Conservation (phyloP, 2,329 filamentous ascomycete species). For the Stachybotrys chartarum region DNA sequence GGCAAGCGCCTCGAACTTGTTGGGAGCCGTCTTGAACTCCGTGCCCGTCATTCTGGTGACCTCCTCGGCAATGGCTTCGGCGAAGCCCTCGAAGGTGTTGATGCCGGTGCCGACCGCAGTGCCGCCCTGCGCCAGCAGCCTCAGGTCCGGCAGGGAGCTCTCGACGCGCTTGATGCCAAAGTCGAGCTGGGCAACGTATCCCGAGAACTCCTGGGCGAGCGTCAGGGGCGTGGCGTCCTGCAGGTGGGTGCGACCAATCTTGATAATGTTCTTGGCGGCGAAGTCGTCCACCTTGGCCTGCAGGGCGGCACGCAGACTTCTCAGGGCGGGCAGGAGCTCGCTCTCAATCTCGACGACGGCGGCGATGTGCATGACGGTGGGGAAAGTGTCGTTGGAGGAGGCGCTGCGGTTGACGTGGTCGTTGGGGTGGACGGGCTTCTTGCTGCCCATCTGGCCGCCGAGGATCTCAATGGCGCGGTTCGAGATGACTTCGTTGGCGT, state of each 20-base stretch:
- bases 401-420: slow-evolving; percentile 99
- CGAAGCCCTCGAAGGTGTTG: slow-evolving; percentile 96
- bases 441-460: slow-evolving; percentile 86
- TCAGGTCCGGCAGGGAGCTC: slow-evolving; percentile 73
- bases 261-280: slow-evolving; percentile 82
- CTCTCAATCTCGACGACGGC: slow-evolving; percentile 89
- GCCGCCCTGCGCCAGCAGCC: slow-evolving; percentile 86
- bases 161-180: slow-evolving; percentile 83
- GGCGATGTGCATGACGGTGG: slow-evolving; percentile 99
- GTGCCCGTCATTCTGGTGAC: slow-evolving; percentile 89
- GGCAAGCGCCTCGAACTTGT: slow-evolving; percentile 97
- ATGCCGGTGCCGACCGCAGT: slow-evolving; percentile 95
- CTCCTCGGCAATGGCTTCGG: slow-evolving; percentile 84
- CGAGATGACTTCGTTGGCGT: slow-evolving; percentile 99
- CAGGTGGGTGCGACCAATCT: slow-evolving; percentile 96
- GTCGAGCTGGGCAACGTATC: slow-evolving; percentile 92
- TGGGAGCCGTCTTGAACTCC: slow-evolving; percentile 91
- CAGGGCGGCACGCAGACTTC: slow-evolving; percentile 73
- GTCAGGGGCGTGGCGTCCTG: slow-evolving; percentile 96
- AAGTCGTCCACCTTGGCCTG: slow-evolving; percentile 87
- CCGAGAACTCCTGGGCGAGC: slow-evolving; percentile 94
- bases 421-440: slow-evolving; percentile 98
- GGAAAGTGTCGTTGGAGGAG: slow-evolving; percentile 98
- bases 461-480: slow-evolving; percentile 98
- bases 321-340: slow-evolving; percentile 74